Percentiles rank a stretch among this genome's conserved stretches.
These are phyloP conservation scores for Taphrina deformans DNA, from an alignment of 1,139 yeast genomes.

Conservation along the genomic window DNA sequence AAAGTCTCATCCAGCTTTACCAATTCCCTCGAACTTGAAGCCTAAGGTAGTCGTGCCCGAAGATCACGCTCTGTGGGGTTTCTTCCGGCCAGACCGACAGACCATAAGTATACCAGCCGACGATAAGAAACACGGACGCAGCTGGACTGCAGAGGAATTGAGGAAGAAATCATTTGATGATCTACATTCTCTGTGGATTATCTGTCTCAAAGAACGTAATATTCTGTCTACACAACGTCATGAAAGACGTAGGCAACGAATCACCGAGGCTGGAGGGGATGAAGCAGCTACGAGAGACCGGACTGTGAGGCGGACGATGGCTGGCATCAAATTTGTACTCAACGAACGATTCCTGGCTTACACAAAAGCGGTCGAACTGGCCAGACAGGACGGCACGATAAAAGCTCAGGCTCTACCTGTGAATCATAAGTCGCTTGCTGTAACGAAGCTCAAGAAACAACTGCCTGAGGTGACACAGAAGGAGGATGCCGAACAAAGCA, in stretches of 20 bases:
- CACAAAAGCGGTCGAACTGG: conserved; percentile 33
- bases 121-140: conserved; percentile 53
- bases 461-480: not conserved
- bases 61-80: conserved; percentile 94
- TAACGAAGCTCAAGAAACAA: not conserved
- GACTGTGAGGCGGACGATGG: conserved; percentile 37
- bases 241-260: conserved; percentile 45
- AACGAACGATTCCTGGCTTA: conserved; percentile 36
- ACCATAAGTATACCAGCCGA: conserved; percentile 46
- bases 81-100: conserved; percentile 60
- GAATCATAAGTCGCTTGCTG: not conserved
- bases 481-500: not conserved
- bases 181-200: conserved; percentile 86
- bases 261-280: conserved; percentile 1
- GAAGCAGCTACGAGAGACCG: conserved; percentile 12
- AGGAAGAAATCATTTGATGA: conserved; percentile 91
- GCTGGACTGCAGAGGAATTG: conserved; percentile 86
- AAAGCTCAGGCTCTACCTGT: not conserved
- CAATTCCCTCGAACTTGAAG: conserved; percentile 23
- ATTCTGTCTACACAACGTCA: conserved; percentile 72
- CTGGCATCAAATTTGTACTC: conserved; percentile 36
- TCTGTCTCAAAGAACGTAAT: conserved; percentile 80
- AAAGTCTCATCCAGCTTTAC: conserved; percentile 20
- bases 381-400: conserved; percentile 26
- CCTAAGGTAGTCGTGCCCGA: conserved; percentile 46